These are phyloP conservation scores for Crotalaria pallida DNA, from an alignment of 306 rosid species.

Conservation along the genomic window DNA sequence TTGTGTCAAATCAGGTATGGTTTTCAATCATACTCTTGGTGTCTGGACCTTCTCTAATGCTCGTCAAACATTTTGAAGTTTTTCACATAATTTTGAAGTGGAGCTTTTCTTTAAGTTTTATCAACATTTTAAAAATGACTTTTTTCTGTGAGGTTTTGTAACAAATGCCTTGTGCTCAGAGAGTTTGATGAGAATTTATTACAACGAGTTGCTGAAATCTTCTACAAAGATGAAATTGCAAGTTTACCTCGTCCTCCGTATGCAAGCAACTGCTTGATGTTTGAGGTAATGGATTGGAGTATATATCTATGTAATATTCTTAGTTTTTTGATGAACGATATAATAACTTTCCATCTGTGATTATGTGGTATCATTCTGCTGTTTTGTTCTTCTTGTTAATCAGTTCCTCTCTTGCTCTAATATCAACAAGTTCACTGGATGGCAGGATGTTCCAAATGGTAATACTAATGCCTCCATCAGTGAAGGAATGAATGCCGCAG, in stretches of 20 bases:
- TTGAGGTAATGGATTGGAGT: slow-evolving; percentile 64
- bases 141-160: not conserved
- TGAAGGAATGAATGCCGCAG: slow-evolving; percentile 77
- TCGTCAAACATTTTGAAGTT: not conserved
- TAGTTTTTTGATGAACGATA: not conserved
- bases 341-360: not conserved
- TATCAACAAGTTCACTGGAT: slow-evolving; percentile 27
- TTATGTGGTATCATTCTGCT: slow-evolving; percentile 1
- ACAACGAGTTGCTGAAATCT: slow-evolving; percentile 63
- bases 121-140: not conserved
- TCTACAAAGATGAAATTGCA: slow-evolving; percentile 77
- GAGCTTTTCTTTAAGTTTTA: not conserved
- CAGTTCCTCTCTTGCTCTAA: slow-evolving; percentile 11
- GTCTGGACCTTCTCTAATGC: not conserved
- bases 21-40: not conserved
- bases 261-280: slow-evolving; percentile 88
- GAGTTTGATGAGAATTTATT: slow-evolving; percentile 86
- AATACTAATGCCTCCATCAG: slow-evolving; percentile 44
- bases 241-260: slow-evolving; percentile 85
- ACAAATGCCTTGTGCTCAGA: slow-evolving; percentile 37
- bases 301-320: slow-evolving; percentile 17
- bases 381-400: slow-evolving; percentile 11
- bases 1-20: slow-evolving; percentile 88
- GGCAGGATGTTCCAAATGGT: slow-evolving; percentile 76
- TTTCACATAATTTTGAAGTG: not conserved